Evolutionary conservation across 306 rosid genomes (phyloP), one percentile per base, ranked within the genome.

Genomic region (Sicyos baderoa): DNA sequence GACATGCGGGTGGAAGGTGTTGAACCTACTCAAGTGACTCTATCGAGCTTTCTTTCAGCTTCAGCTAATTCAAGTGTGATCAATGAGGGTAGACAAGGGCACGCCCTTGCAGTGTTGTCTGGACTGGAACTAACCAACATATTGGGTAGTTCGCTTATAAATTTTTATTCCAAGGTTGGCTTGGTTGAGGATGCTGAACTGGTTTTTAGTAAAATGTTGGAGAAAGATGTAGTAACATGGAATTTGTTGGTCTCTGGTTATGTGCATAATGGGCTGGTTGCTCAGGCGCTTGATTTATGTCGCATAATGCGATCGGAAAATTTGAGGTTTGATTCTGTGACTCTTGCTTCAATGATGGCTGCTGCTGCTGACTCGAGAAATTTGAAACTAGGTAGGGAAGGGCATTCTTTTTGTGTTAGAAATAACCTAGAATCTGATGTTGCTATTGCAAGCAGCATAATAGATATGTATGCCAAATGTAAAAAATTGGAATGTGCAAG

Each of bases 161-260:
- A 91, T 76, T 89, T 91, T 55, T 89, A 91, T 76, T 80, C 84
- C 72, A 89, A 86, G 86, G 95, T 86, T 57, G 88, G 96, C 70
- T 75, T 87, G 79, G 55, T 86, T 58, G 86, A 89, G 75, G 86
- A 86, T 69, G 90, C 85, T 42, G 87, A 84, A 75, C 69, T 76
- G 35, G 84, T 83, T 58, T 91, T 89, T 63, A 35, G 76, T 75
- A 71, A 17, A 73, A 82, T 87, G 72, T 23, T 54, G 58, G 57
- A 58, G 78, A 91, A 78, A 79, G 96, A 91, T 78, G 84, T 44
- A 72, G 96, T 87, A 72, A 83, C 90, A 9, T 89, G 96, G 96
- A 91, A 92, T 81, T 76, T 86, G 84, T 79, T 87, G 71, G 76
- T 87, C 70, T 86, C 92, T 19, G 86, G 91, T 53, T 89, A 86